phyloP scores from a whole-genome alignment of 768 basidiomycete species.

The Cystobasidium ongulense region DNA sequence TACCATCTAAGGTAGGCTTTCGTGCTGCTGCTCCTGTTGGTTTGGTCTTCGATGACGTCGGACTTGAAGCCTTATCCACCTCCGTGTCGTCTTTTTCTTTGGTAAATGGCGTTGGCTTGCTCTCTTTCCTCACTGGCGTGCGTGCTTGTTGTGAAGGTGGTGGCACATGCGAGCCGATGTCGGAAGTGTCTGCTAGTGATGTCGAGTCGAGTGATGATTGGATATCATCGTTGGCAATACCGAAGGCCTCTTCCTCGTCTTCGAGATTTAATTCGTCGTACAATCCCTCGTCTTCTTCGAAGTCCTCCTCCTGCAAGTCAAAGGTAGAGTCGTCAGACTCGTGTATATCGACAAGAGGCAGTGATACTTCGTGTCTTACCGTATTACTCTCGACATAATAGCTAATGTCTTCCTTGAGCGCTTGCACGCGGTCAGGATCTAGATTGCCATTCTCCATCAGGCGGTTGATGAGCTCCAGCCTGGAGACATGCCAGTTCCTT shows the following conservation, averaged over 20 bases:
- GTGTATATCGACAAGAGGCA: background rate
- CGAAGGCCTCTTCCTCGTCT: slow-evolving; percentile 88
- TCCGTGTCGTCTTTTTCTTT: slow-evolving; percentile 52
- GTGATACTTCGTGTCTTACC: slow-evolving; percentile 53
- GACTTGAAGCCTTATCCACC: slow-evolving; percentile 8
- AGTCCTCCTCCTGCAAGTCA: slow-evolving; percentile 73
- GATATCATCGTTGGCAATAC: slow-evolving; percentile 62
- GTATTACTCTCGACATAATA: slow-evolving; percentile 95
- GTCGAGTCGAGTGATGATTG: slow-evolving; percentile 60
- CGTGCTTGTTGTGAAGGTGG: background rate
- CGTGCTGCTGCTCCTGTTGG: slow-evolving; percentile 50
- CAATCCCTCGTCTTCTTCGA: slow-evolving; percentile 92
- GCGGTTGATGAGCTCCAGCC: slow-evolving; percentile 85
- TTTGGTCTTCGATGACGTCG: slow-evolving; percentile 48
- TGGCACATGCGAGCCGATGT: slow-evolving; percentile 5
- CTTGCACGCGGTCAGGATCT: slow-evolving; percentile 66
- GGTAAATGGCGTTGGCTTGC: slow-evolving; percentile 32
- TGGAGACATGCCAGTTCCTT: slow-evolving; percentile 85
- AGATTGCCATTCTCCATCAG: slow-evolving; percentile 89
- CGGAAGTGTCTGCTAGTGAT: slow-evolving; percentile 52
- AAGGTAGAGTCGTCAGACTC: background rate
- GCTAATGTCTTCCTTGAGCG: slow-evolving; percentile 82
- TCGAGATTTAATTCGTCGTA: slow-evolving; percentile 96
- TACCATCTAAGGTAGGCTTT: slow-evolving; percentile 33
- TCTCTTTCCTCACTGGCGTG: slow-evolving; percentile 46